Evolutionary conservation across 257 asterid species (phyloP).

Genomic region (Euphrasia confusa): DNA sequence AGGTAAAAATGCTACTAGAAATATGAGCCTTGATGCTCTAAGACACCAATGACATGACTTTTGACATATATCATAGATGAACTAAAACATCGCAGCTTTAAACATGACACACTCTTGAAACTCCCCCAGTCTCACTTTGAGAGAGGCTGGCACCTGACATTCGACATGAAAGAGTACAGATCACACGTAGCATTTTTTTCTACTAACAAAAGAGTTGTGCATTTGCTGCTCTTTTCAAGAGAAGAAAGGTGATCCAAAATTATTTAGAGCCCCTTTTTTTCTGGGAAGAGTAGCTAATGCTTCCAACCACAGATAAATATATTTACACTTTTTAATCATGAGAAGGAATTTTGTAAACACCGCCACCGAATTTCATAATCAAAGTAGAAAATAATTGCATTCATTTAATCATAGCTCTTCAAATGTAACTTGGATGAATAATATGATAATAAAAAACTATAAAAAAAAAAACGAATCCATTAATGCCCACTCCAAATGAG

Average conservation of each 20-base stretch:
- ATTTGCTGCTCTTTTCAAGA: background rate
- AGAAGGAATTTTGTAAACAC: background rate
- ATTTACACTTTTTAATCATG: background rate
- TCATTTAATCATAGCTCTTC: constrained; percentile 15
- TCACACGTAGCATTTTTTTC: background rate
- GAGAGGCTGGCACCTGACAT: background rate
- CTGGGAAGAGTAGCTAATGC: background rate
- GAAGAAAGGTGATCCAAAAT: background rate
- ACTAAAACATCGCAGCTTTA: background rate
- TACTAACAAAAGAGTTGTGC: background rate
- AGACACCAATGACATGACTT: background rate
- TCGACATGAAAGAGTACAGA: background rate
- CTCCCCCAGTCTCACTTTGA: background rate
- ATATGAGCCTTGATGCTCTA: background rate
- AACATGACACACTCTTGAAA: background rate
- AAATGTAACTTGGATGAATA: constrained; percentile 1
- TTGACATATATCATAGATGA: background rate
- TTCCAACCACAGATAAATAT: background rate
- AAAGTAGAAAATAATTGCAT: background rate
- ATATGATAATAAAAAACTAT: background rate
- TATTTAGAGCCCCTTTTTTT: background rate
- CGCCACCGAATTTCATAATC: background rate
- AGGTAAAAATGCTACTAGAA: background rate
- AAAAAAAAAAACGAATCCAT: background rate
- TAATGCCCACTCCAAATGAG: background rate